Evolutionary conservation across 257 asterid species (phyloP).

Genomic region (Nicotiana paniculata): DNA sequence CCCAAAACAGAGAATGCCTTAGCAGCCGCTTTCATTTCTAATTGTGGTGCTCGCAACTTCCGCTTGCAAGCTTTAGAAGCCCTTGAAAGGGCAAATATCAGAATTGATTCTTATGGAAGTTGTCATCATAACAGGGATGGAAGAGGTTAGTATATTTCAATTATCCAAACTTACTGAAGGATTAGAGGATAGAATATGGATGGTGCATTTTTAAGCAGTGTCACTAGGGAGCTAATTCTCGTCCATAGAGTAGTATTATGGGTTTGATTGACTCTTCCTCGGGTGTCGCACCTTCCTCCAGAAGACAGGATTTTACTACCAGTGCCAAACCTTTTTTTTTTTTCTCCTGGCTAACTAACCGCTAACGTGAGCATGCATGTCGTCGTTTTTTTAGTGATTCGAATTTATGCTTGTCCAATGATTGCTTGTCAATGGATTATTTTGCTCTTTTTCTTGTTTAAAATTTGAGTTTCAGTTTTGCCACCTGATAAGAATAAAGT

Average conservation of each 20-base stretch:
- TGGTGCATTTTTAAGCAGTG: background rate
- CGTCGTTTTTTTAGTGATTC: background rate
- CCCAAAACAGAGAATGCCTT: slow-evolving; percentile 71
- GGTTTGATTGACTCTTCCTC: background rate
- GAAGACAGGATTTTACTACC: background rate
- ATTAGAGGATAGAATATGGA: background rate
- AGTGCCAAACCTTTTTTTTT: background rate
- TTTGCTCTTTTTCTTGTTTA: background rate
- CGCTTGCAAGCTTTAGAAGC: slow-evolving; percentile 81
- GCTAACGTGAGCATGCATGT: background rate
- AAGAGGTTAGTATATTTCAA: slow-evolving; percentile 42
- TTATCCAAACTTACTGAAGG: background rate
- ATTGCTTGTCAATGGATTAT: background rate
- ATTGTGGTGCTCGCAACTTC: slow-evolving; percentile 87
- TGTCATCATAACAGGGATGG: slow-evolving; percentile 82
- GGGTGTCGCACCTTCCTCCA: background rate
- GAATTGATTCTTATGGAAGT: slow-evolving; percentile 85
- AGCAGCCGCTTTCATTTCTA: slow-evolving; percentile 98
- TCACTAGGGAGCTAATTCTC: background rate
- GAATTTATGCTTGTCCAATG: background rate
- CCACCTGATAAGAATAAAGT: background rate
- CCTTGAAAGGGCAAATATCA: slow-evolving; percentile 66
- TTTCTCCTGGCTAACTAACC: background rate
- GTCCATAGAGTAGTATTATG: background rate
- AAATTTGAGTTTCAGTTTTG: background rate